These are phyloP conservation scores for Paraconiothyrium sp. DNA, from an alignment of 2,329 filamentous ascomycete genomes.

Conservation along the genomic window DNA sequence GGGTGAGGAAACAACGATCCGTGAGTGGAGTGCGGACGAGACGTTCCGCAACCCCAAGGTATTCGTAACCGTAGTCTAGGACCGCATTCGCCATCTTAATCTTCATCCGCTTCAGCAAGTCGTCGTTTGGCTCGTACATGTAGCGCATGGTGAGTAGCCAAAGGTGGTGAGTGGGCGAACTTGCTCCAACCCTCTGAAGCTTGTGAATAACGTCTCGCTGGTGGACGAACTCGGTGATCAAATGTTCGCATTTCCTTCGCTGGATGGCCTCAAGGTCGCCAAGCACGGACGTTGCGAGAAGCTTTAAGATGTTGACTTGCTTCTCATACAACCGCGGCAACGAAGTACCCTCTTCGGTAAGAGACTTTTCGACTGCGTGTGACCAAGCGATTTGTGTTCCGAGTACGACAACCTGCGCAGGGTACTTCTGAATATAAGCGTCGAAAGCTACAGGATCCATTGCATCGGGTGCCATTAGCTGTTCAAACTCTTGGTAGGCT, in stretches of 20 bases:
- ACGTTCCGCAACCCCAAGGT: constrained; percentile 93
- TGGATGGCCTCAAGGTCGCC: constrained; percentile 87
- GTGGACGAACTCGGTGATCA: constrained; percentile 98
- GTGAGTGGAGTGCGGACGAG: constrained; percentile 96
- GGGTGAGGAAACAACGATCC: constrained; percentile 96
- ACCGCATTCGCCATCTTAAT: constrained; percentile 98
- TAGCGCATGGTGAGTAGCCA: constrained; percentile 99
- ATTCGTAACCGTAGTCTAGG: constrained; percentile 97
- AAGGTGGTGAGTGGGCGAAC: constrained; percentile 79
- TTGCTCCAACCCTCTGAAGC: constrained; percentile 78
- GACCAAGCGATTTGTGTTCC: constrained; percentile 96
- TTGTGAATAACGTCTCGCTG: constrained; percentile 94
- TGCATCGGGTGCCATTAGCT: constrained; percentile 75
- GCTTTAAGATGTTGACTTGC: constrained; percentile 83
- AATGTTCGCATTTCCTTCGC: constrained; percentile 96
- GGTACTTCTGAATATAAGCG: constrained; percentile 83
- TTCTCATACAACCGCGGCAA: constrained; percentile 79
- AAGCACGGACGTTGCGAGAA: constrained; percentile 88
- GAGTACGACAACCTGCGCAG: constrained; percentile 94
- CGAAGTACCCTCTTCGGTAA: constrained; percentile 75
- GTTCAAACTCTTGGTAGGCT: constrained; percentile 82
- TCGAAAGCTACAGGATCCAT: constrained; percentile 77
- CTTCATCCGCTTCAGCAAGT: constrained; percentile 81
- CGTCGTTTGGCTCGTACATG: constrained; percentile 83
- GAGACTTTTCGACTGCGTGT: constrained; percentile 79